These are phyloP conservation scores for Warburgia ugandensis DNA, from an alignment of 164 flowering plant genomes.

Conservation along the genomic window DNA sequence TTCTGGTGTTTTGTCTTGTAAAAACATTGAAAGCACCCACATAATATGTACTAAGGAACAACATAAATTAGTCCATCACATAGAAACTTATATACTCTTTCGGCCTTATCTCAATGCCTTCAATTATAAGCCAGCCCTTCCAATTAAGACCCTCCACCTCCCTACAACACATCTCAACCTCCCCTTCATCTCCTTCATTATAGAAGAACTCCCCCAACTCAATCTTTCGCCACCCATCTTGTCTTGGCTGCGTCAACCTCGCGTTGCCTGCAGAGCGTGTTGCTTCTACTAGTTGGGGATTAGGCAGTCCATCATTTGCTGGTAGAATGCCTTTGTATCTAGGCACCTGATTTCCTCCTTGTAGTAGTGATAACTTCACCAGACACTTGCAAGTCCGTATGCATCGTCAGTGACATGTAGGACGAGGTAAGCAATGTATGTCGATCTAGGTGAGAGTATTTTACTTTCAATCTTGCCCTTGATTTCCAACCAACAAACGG, in stretches of 20 bases:
- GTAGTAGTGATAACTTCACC: slow-evolving; percentile 1
- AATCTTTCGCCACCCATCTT: slow-evolving; percentile 52
- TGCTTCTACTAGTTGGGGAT: neutral
- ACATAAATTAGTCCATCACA: no score
- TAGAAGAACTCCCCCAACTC: slow-evolving; percentile 44
- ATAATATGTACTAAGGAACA: no score
- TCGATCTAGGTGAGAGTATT: slow-evolving; percentile 23
- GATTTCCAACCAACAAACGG: slow-evolving; percentile 36
- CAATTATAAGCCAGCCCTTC: slow-evolving; percentile 47
- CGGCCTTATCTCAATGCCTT: slow-evolving; percentile 67
- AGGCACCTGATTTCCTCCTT: neutral
- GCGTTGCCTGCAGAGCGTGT: neutral
- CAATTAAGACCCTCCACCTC: slow-evolving; percentile 28
- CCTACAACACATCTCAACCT: slow-evolving; percentile 31
- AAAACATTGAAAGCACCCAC: no score
- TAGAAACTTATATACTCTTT: no score
- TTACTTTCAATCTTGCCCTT: slow-evolving; percentile 17
- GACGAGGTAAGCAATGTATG: slow-evolving; percentile 25
- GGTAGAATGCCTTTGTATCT: neutral
- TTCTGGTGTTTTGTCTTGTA: neutral
- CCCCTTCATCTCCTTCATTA: slow-evolving; percentile 24
- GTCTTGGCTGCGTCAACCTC: slow-evolving; percentile 16
- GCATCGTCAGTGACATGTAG: slow-evolving; percentile 4
- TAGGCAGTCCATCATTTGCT: neutral
- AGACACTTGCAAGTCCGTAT: slow-evolving; percentile 13